Percentiles rank a stretch among this genome's conserved stretches.
phyloP scores from a whole-genome alignment of 148 eudicot genomes.

The Rhododendron ferrugineum region DNA sequence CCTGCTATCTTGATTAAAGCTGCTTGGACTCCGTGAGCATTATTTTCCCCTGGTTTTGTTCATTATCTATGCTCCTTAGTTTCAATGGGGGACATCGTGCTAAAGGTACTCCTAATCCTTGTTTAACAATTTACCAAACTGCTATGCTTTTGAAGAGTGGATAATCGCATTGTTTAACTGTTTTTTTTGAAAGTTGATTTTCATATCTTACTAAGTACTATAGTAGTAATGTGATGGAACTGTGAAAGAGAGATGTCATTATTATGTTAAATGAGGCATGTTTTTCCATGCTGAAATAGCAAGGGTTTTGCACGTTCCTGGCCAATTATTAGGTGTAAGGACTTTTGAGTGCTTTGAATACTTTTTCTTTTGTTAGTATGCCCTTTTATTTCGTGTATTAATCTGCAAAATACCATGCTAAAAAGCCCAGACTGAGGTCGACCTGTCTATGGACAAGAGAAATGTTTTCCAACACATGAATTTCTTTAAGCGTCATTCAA shows the following conservation, averaged over 20 bases:
- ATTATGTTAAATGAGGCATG: background rate
- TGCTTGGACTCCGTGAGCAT: background rate
- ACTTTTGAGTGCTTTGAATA: background rate
- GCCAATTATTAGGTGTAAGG: background rate
- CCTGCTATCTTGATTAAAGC: background rate
- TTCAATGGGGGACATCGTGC: background rate
- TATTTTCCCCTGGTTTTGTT: background rate
- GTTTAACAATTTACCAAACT: background rate
- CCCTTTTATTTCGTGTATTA: background rate
- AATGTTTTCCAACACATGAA: background rate
- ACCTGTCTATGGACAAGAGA: background rate
- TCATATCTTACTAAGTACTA: background rate
- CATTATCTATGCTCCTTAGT: background rate
- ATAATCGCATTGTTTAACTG: background rate
- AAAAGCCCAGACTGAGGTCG: background rate
- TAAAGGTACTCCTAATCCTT: background rate
- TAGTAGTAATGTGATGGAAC: no score
- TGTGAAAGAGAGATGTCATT: background rate
- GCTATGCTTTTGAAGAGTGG: background rate
- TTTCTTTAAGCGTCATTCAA: background rate
- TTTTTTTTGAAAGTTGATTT: background rate
- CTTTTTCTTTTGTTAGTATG: background rate
- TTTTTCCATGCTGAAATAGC: background rate
- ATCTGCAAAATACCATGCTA: background rate
- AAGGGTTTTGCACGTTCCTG: background rate